phyloP scores from a whole-genome alignment of 331 rosid genomes.

The Erythrophleum ivorense region DNA sequence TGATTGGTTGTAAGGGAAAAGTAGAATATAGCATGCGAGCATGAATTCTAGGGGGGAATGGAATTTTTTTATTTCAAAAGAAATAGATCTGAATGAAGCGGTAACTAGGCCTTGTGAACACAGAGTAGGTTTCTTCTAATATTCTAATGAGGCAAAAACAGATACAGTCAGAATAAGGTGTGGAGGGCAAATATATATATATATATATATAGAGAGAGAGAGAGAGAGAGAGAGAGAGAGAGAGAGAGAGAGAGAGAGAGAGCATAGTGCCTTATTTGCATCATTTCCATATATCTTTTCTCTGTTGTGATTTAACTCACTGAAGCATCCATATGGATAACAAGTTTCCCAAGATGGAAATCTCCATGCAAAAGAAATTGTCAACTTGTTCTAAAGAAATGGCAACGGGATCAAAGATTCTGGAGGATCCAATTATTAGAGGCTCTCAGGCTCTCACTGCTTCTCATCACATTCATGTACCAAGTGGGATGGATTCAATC shows the following conservation, averaged over 20 bases:
- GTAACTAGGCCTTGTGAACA: conserved; percentile 49
- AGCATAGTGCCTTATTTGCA: conserved; percentile 46
- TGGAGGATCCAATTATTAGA: conserved; percentile 53
- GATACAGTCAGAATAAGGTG: conserved; percentile 54
- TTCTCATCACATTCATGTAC: conserved; percentile 37
- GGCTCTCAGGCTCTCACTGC: conserved; percentile 45
- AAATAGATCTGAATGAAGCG: conserved; percentile 48
- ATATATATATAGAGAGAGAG: background rate
- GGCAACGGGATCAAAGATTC: conserved; percentile 55
- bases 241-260: background rate
- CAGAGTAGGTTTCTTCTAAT: conserved; percentile 53
- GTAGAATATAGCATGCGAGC: conserved; percentile 54
- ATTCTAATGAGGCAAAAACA: conserved; percentile 42
- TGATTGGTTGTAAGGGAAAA: conserved; percentile 54
- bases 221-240: too few relatives aligned
- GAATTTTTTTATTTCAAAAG: conserved; percentile 36
- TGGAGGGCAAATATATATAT: conserved; percentile 41
- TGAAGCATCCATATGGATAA: conserved; percentile 52
- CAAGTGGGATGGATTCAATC: conserved; percentile 34
- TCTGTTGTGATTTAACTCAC: conserved; percentile 38
- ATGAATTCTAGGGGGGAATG: conserved; percentile 45
- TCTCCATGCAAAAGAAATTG: conserved; percentile 55
- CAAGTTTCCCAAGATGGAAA: conserved; percentile 67
- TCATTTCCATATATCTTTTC: conserved; percentile 44
- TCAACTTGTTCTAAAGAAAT: conserved; percentile 60